These are phyloP conservation scores for Pseudofabraea citricarpa DNA, from an alignment of 2,329 filamentous ascomycete genomes.

Conservation along the genomic window DNA sequence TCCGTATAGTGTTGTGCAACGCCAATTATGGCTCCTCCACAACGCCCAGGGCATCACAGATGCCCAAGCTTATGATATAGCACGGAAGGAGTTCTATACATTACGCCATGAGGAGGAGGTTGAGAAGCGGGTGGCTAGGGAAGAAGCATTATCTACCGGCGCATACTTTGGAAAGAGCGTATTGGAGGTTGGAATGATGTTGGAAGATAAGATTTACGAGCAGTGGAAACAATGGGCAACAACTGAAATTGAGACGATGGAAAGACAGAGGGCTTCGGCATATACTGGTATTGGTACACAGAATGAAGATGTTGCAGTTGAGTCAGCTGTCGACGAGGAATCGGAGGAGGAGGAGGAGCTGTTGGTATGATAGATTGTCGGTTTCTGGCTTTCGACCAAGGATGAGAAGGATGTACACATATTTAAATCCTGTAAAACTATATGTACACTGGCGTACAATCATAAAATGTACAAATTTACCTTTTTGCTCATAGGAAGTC, in stretches of 20 bases:
- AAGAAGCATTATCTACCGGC: slow-evolving; percentile 82
- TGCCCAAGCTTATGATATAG: slow-evolving; percentile 75
- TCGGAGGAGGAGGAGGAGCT: too few species aligned
- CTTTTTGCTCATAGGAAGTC: too few species aligned
- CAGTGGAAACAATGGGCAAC: slow-evolving; percentile 79
- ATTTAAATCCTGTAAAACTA: too few species aligned
- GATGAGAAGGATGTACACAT: too few species aligned
- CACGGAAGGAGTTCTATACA: slow-evolving; percentile 85
- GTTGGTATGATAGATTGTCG: too few species aligned
- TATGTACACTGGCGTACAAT: too few species aligned
- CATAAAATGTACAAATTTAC: too few species aligned
- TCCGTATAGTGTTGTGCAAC: slow-evolving; percentile 73
- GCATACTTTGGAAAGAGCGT: slow-evolving; percentile 81
- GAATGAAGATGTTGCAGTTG: slow-evolving; percentile 25
- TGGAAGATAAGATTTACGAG: slow-evolving; percentile 79
- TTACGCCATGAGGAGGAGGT: slow-evolving; percentile 79
- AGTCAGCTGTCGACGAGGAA: not conserved
- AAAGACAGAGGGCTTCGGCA: slow-evolving; percentile 35
- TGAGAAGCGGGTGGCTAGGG: slow-evolving; percentile 73
- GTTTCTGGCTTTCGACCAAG: too few species aligned
- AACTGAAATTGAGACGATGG: slow-evolving; percentile 37
- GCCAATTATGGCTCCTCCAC: slow-evolving; percentile 81
- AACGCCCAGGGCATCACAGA: slow-evolving; percentile 52
- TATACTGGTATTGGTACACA: slow-evolving; percentile 39
- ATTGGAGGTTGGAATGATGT: slow-evolving; percentile 71